Evolutionary conservation across 495 filamentous ascomycete species (phyloP), one percentile per base, ranked within the genome.

Genomic region (Talaromyces thailandensis): DNA sequence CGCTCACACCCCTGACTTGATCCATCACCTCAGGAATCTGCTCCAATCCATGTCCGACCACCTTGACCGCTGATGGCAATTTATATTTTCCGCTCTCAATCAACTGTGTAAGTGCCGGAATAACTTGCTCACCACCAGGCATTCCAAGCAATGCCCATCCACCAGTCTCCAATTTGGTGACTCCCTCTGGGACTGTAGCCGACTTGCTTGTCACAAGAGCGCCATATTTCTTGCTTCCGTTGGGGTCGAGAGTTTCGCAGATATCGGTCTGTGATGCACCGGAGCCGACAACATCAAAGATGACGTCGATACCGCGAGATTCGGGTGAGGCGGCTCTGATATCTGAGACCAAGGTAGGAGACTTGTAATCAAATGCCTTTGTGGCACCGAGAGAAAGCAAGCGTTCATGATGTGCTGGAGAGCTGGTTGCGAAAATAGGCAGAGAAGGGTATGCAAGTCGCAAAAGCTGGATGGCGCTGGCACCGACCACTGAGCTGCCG

Each of bases 401-500:
- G 35, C 62, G 67, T 6, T 63, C 64, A 63, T 76, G 67, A 53
- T 80, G 70, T 9, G 50, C 35, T 0, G 68, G 56, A 0, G 75
- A 77, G 64, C 75, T 77, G 26, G 75, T 79, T 1, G 71, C 62
- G 23, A 80, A 66, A 40, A 81, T 73, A 7, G 62, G 68, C 9
- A 67, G 67, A 11, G 53, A 43, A 8, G 71, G 75, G 26, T 67
- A 40, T 16, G 69, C 66, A 18, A 76, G 73, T 26, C 77, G 74
- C 7, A 80, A 67, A 18, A 79, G 71, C 60, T 79, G 77, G 53
- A 79, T 71, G 7, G 71, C 73, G 8, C 65, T 66, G 4, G 71
- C 66, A 35, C 77, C 78, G 18, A 78, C 67, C 21, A 65, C 71
- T 5, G 78, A 79, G 62, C 71, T 72, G 21, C 75, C 78, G 57